phyloP scores from a whole-genome alignment of 805 yeast species.

The Torulaspora gathmanii region DNA sequence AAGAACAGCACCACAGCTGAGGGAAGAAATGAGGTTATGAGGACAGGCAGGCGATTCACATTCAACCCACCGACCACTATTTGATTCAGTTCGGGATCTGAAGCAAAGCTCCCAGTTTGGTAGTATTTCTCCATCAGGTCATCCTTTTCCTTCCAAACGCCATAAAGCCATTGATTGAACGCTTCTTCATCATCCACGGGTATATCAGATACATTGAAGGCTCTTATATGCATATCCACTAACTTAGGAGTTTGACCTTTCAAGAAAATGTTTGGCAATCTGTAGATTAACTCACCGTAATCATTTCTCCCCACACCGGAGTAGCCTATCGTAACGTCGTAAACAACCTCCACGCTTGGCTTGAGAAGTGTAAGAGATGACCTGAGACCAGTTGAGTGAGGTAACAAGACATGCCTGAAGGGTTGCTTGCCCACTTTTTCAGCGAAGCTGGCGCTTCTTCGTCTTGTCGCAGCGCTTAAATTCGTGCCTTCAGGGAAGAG shows the following conservation, averaged over 20 bases:
- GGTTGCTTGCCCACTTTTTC: slow-evolving; percentile 44
- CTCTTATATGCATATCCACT: slow-evolving; percentile 62
- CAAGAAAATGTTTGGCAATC: slow-evolving; percentile 58
- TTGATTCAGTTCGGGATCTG: slow-evolving; percentile 17
- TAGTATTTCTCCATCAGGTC: slow-evolving; percentile 58
- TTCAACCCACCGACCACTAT: slow-evolving; percentile 23
- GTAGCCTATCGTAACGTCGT: slow-evolving; percentile 83
- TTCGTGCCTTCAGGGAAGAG: slow-evolving; percentile 96
- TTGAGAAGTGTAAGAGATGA: slow-evolving; percentile 55
- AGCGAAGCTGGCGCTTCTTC: slow-evolving; percentile 55
- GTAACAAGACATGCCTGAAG: slow-evolving; percentile 67
- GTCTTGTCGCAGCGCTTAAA: slow-evolving; percentile 59
- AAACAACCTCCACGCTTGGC: slow-evolving; percentile 51
- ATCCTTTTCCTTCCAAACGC: slow-evolving; percentile 78
- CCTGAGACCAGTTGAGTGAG: slow-evolving; percentile 76
- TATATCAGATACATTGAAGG: slow-evolving; percentile 53
- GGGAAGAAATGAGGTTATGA: slow-evolving; percentile 8
- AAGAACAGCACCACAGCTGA: slow-evolving; percentile 14
- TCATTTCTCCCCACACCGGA: slow-evolving; percentile 58
- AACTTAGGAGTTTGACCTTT: slow-evolving; percentile 66
- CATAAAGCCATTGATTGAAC: slow-evolving; percentile 73
- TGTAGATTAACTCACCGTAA: slow-evolving; percentile 74
- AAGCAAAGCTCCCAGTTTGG: slow-evolving; percentile 47
- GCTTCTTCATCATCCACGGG: slow-evolving; percentile 52
- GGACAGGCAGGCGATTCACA: slow-evolving; percentile 13